A percentile compares a stretch with the other conserved stretches of the same genome.
These are phyloP conservation scores for Alternaria burnsii DNA, from an alignment of 2,329 filamentous ascomycete genomes.

Conservation along the genomic window DNA sequence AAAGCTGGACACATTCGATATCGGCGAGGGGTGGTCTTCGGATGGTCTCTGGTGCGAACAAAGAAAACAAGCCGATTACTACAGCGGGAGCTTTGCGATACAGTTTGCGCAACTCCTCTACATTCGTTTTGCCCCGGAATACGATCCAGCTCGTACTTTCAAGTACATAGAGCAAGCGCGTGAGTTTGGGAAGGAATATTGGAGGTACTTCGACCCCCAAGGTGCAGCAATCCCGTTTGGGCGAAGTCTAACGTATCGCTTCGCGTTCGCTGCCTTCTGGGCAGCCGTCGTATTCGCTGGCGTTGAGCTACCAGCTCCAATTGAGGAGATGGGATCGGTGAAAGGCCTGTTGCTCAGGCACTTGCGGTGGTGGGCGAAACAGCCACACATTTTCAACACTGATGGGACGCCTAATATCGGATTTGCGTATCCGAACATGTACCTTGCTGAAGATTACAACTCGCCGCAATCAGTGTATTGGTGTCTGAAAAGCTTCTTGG, in stretches of 20 bases:
- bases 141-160: constrained; percentile 52
- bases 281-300: constrained; percentile 57
- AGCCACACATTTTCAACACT: constrained; percentile 56
- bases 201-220: constrained; percentile 59
- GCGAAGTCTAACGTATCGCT: constrained; percentile 61
- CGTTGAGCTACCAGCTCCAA: constrained; percentile 50
- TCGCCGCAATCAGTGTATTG: constrained; percentile 65
- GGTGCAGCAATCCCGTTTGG: constrained; percentile 64
- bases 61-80: constrained; percentile 60
- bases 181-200: constrained; percentile 55
- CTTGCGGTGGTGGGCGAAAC: constrained; percentile 59
- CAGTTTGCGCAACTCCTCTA: constrained; percentile 62
- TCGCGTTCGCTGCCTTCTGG: constrained; percentile 61
- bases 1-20: constrained; percentile 57
- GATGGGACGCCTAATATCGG: constrained; percentile 62
- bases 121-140: constrained; percentile 53
- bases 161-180: constrained; percentile 52
- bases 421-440: constrained; percentile 61
- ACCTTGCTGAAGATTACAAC: constrained; percentile 65
- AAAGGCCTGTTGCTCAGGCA: constrained; percentile 62
- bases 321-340: constrained; percentile 52
- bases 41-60: constrained; percentile 57
- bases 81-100: constrained; percentile 64
- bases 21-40: constrained; percentile 58
- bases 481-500: constrained; percentile 61